These are phyloP conservation scores for Mentha longifolia DNA, from an alignment of 257 asterid genomes.

Conservation along the genomic window DNA sequence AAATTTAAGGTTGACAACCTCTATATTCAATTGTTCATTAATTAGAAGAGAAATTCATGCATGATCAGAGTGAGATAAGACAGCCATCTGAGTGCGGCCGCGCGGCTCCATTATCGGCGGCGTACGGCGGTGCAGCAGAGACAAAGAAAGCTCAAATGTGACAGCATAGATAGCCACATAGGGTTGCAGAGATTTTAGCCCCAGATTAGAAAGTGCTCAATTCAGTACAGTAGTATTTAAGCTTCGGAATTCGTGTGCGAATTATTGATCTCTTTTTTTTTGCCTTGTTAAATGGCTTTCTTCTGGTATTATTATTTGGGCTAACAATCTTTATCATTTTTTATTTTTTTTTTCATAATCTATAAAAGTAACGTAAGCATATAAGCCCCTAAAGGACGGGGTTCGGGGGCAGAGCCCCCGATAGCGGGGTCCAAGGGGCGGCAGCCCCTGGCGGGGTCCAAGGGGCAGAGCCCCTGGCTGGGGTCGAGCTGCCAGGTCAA, in stretches of 20 bases:
- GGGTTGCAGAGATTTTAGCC: conserved; percentile 22
- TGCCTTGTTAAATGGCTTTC: conserved; percentile 12
- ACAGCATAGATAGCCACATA: conserved; percentile 31
- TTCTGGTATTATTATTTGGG: background rate
- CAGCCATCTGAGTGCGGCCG: conserved; percentile 31
- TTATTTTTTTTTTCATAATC: background rate
- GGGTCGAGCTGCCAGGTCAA: too few species aligned
- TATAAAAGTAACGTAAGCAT: too few species aligned
- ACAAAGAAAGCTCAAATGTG: conserved; percentile 26
- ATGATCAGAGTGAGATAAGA: conserved; percentile 32
- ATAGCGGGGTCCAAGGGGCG: too few species aligned
- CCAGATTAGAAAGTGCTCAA: conserved; percentile 23
- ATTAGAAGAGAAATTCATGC: background rate
- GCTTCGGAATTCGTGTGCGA: conserved; percentile 42
- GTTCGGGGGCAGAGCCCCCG: too few species aligned
- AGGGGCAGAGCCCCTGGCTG: too few species aligned
- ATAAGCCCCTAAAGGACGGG: too few species aligned
- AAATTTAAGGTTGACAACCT: background rate
- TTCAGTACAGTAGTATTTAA: conserved; percentile 3
- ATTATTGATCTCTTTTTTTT: conserved; percentile 44
- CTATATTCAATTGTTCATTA: background rate
- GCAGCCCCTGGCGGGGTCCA: too few species aligned
- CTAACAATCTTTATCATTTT: background rate
- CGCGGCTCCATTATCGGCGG: conserved; percentile 35
- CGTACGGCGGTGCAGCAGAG: conserved; percentile 38